These are phyloP conservation scores for Clonostachys rhizophaga DNA, from an alignment of 2,329 filamentous ascomycete genomes.

Conservation along the genomic window DNA sequence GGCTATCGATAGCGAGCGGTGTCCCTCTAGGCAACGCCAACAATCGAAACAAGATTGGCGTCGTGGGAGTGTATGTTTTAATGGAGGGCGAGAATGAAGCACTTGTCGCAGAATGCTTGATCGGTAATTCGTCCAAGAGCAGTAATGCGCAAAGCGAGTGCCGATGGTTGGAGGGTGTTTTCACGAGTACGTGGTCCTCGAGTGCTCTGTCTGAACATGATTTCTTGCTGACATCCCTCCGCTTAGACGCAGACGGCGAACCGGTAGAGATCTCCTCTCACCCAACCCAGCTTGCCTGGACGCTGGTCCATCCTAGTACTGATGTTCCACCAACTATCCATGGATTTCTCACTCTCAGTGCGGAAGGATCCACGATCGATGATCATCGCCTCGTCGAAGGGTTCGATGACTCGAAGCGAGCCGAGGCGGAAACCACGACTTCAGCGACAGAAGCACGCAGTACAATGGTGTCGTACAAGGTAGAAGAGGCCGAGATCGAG, in stretches of 20 bases:
- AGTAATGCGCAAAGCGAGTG: slow-evolving; percentile 1
- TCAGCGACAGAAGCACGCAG: neutral
- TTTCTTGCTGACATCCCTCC: neutral
- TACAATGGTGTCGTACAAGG: neutral
- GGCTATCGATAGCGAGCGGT: slow-evolving; percentile 1
- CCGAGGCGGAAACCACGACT: no score
- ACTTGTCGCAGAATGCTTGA: neutral
- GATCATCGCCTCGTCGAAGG: neutral
- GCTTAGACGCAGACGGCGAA: neutral
- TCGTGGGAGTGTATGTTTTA: slow-evolving; percentile 1
- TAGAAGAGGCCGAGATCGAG: neutral
- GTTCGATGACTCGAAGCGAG: neutral
- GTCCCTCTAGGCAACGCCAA: no score
- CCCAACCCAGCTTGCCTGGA: neutral
- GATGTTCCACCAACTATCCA: neutral
- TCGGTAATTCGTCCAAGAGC: neutral
- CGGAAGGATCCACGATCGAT: neutral
- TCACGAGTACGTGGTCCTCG: slow-evolving; percentile 4
- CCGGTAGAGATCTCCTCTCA: neutral
- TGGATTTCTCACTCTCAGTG: neutral
- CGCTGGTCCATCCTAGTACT: neutral
- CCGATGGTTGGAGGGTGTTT: slow-evolving; percentile 3
- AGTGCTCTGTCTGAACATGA: no score
- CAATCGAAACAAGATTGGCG: neutral
- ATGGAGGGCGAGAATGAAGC: slow-evolving; percentile 7